These are phyloP conservation scores for Pythium scleroteichum DNA, from an alignment of 352 stramenopile genomes.

Conservation along the genomic window DNA sequence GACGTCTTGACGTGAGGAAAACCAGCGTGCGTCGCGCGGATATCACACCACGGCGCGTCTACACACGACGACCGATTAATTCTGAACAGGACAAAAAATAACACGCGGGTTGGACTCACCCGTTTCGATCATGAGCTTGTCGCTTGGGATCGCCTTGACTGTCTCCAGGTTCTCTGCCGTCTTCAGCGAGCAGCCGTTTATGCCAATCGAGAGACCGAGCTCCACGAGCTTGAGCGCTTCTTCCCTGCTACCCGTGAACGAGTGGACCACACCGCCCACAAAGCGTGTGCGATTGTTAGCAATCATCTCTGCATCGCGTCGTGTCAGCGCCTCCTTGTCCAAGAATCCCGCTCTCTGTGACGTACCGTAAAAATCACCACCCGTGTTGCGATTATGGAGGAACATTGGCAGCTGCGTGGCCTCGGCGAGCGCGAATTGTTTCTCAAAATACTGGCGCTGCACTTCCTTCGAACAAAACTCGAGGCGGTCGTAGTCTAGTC, in stretches of 20 bases:
- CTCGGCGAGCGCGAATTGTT: constrained; percentile 91
- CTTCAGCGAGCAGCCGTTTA: constrained; percentile 97
- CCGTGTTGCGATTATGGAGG: constrained; percentile 96
- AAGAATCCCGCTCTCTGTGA: not conserved
- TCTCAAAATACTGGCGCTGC: constrained; percentile 92
- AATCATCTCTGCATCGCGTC: constrained; percentile 58
- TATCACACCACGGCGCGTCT: constrained; percentile 97
- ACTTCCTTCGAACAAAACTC: constrained; percentile 93
- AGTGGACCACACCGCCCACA: constrained; percentile 94
- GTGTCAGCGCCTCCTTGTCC: not conserved
- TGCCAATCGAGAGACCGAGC: constrained; percentile 96
- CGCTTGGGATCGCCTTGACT: constrained; percentile 89
- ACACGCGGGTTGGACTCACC: constrained; percentile 32
- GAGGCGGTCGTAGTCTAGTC: constrained; percentile 96
- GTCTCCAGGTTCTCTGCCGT: constrained; percentile 93
- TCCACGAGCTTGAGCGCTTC: constrained; percentile 91
- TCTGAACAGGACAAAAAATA: not conserved
- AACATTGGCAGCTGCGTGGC: constrained; percentile 91
- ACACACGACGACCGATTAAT: constrained; percentile 1
- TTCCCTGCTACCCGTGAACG: constrained; percentile 93
- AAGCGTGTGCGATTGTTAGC: constrained; percentile 65
- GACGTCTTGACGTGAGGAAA: constrained; percentile 86
- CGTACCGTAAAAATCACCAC: constrained; percentile 91
- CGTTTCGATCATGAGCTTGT: constrained; percentile 95
- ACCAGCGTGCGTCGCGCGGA: constrained; percentile 93